phyloP scores from a whole-genome alignment of 225 moss, liverwort and hornwort species.

The Bryum argenteum region DNA sequence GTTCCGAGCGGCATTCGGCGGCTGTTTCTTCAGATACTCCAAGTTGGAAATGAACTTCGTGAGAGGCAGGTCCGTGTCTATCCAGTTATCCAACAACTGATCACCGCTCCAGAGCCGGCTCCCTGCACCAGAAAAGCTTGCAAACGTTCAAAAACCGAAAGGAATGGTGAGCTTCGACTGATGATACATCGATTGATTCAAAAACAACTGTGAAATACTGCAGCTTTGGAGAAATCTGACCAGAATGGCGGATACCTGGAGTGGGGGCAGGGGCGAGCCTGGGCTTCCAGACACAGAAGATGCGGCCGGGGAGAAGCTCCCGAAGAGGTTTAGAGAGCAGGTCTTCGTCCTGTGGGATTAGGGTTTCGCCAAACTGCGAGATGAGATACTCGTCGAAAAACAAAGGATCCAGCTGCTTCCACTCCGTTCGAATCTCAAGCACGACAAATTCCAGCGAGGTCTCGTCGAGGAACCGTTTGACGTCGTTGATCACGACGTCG shows the following conservation, averaged over 20 bases:
- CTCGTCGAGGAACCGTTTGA: slow-evolving; percentile 74
- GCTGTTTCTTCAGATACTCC: slow-evolving; percentile 60
- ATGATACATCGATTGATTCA: no score
- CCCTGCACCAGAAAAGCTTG: slow-evolving; percentile 24
- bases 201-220: no score
- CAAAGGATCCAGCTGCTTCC: slow-evolving; percentile 62
- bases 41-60: slow-evolving; percentile 83
- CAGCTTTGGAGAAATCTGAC: not conserved
- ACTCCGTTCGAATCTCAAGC: slow-evolving; percentile 82
- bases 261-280: slow-evolving; percentile 47
- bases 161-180: no score
- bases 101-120: slow-evolving; percentile 69
- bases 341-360: slow-evolving; percentile 66
- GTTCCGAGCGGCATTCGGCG: slow-evolving; percentile 50
- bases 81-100: slow-evolving; percentile 60
- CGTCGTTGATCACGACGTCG: slow-evolving; percentile 66
- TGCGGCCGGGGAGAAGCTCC: slow-evolving; percentile 64
- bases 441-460: slow-evolving; percentile 75
- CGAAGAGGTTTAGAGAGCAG: slow-evolving; percentile 61
- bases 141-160: not conserved
- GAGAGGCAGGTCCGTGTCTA: slow-evolving; percentile 67
- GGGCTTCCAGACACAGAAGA: slow-evolving; percentile 88
- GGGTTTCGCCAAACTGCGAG: slow-evolving; percentile 49
- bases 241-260: slow-evolving; percentile 23
- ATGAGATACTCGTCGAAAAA: slow-evolving; percentile 52